These are phyloP conservation scores for Chrysanthemum seticuspe DNA, from an alignment of 129 eudicot genomes.

Conservation along the genomic window DNA sequence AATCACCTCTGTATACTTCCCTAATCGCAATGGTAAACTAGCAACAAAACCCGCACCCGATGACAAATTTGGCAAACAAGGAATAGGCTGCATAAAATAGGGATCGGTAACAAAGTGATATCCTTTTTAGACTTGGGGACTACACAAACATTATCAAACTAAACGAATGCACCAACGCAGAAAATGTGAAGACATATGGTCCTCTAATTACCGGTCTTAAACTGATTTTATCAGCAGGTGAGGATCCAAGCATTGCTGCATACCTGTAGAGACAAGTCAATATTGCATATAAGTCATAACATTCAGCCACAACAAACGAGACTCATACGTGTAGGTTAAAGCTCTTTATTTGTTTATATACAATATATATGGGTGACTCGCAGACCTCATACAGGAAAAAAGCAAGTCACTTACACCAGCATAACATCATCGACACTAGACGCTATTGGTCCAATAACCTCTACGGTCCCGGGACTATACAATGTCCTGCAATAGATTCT, in stretches of 20 bases:
- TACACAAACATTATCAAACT: neutral
- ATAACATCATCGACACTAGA: slow-evolving; percentile 14
- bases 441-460: slow-evolving; percentile 12
- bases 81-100: slow-evolving; percentile 3
- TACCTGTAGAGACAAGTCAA: neutral
- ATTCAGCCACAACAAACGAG: neutral
- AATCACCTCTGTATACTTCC: slow-evolving; percentile 9
- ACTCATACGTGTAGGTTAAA: no score
- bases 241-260: slow-evolving; percentile 6
- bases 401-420: slow-evolving; percentile 3
- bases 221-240: slow-evolving; percentile 10
- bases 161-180: neutral
- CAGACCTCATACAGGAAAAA: neutral
- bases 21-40: slow-evolving; percentile 5
- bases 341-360: no score
- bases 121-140: neutral
- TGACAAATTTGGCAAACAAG: slow-evolving; percentile 14
- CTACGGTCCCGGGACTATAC: neutral
- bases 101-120: neutral
- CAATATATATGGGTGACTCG: neutral
- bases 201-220: slow-evolving; percentile 6
- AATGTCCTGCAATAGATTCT: neutral
- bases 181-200: neutral
- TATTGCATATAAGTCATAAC: neutral
- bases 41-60: neutral